Evolutionary conservation across 2,329 filamentous ascomycete genomes (phyloP).

Genomic region (Ascomycota sp.): DNA sequence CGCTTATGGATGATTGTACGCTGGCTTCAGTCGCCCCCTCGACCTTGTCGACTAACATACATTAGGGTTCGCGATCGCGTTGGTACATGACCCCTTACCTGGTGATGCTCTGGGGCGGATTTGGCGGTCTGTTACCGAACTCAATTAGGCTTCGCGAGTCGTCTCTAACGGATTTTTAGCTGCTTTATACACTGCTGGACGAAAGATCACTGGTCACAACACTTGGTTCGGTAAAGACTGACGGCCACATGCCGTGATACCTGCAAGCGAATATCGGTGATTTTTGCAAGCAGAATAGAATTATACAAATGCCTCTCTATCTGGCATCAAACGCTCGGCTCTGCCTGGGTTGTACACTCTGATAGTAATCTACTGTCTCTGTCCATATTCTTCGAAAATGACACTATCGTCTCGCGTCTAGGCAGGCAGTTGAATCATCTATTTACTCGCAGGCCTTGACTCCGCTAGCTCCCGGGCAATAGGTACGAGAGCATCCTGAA

Average conservation of each 20-base stretch:
- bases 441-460: too few relatives aligned
- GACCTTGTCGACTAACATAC: background rate
- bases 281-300: background rate
- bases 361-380: too few relatives aligned
- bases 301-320: too few relatives aligned
- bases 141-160: background rate
- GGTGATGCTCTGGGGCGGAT: slow-evolving; percentile 38
- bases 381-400: too few relatives aligned
- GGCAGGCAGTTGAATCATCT: too few relatives aligned
- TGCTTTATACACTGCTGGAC: slow-evolving; percentile 50
- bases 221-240: slow-evolving; percentile 48
- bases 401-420: too few relatives aligned
- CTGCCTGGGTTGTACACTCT: too few relatives aligned
- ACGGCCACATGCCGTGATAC: slow-evolving; percentile 1
- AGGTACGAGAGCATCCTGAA: too few relatives aligned
- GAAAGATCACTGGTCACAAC: slow-evolving; percentile 60
- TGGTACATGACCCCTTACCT: slow-evolving; percentile 49
- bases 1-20: slow-evolving; percentile 65
- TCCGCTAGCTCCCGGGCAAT: too few relatives aligned
- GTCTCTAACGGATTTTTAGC: slow-evolving; percentile 16
- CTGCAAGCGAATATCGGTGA: background rate
- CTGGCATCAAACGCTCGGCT: too few relatives aligned
- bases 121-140: slow-evolving; percentile 33
- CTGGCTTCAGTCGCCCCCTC: slow-evolving; percentile 1
- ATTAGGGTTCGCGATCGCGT: slow-evolving; percentile 44